These are phyloP conservation scores for Fusarium ambrosium DNA, from an alignment of 2,329 filamentous ascomycete species.

Conservation along the genomic window DNA sequence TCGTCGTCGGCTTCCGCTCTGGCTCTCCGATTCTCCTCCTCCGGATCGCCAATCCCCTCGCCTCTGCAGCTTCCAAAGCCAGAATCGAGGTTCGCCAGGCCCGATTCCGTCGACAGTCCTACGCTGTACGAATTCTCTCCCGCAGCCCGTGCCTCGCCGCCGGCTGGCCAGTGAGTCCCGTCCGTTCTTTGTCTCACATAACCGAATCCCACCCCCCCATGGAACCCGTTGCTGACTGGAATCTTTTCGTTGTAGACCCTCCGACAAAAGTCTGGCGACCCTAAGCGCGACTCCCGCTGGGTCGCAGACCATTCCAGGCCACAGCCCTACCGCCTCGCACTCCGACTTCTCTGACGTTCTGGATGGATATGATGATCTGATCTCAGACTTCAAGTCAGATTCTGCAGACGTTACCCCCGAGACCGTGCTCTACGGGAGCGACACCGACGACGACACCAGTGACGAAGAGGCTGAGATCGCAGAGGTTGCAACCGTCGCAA, in stretches of 20 bases:
- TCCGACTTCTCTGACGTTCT: conserved; percentile 58
- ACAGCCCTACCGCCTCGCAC: conserved; percentile 60
- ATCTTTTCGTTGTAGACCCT: conserved; percentile 42
- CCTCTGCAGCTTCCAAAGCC: conserved; percentile 61
- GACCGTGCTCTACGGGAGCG: conserved; percentile 43
- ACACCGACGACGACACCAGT: conserved; percentile 42
- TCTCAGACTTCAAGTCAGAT: conserved; percentile 52
- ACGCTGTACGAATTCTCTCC: conserved; percentile 71
- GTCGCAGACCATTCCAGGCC: conserved; percentile 56
- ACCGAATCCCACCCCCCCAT: conserved; percentile 10
- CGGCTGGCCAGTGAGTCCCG: conserved; percentile 47
- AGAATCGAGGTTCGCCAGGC: conserved; percentile 67
- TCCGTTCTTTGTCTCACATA: conserved; percentile 18
- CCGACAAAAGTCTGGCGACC: conserved; percentile 44
- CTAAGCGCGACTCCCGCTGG: conserved; percentile 38
- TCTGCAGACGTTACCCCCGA: conserved; percentile 45
- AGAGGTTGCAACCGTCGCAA: conserved; percentile 14
- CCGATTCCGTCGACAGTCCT: conserved; percentile 70
- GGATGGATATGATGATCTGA: conserved; percentile 60
- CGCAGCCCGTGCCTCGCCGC: conserved; percentile 34
- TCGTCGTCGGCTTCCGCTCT: conserved; percentile 60
- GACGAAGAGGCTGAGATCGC: neutral
- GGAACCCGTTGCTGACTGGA: conserved; percentile 47
- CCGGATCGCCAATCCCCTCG: conserved; percentile 46
- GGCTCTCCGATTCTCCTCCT: conserved; percentile 45